phyloP scores from a whole-genome alignment of 2,329 filamentous ascomycete species.

The Sphaerulina musiva region DNA sequence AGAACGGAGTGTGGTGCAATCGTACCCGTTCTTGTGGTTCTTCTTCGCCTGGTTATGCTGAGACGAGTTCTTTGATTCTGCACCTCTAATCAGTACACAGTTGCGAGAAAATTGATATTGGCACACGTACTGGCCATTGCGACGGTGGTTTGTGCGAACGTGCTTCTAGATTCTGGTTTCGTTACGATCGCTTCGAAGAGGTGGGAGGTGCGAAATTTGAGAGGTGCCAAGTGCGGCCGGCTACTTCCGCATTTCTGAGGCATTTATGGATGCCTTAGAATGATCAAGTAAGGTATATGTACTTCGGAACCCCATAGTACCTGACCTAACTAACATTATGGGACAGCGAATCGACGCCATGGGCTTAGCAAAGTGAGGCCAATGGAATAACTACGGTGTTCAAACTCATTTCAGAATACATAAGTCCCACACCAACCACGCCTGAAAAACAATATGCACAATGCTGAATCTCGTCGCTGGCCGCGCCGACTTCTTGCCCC shows the following conservation, averaged over 20 bases:
- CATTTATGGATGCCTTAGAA: not conserved
- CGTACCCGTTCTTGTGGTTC: slow-evolving; percentile 98
- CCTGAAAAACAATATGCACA: slow-evolving; percentile 22
- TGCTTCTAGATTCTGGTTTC: slow-evolving; percentile 12
- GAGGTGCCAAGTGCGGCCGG: slow-evolving; percentile 5
- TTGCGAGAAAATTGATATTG: not conserved
- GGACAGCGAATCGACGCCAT: not conserved
- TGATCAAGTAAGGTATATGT: not conserved
- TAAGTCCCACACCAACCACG: slow-evolving; percentile 20
- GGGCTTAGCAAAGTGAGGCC: not conserved
- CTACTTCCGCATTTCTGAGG: not conserved
- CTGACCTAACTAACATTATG: not conserved
- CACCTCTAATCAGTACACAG: slow-evolving; percentile 18
- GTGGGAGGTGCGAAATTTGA: not conserved
- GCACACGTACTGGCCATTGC: slow-evolving; percentile 63
- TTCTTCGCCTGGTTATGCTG: slow-evolving; percentile 98
- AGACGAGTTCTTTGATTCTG: slow-evolving; percentile 99
- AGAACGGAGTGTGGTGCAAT: slow-evolving; percentile 23
- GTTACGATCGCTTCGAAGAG: not conserved
- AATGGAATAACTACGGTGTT: slow-evolving; percentile 9
- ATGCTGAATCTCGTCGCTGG: slow-evolving; percentile 20
- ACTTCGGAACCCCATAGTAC: not conserved
- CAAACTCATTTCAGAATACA: slow-evolving; percentile 21
- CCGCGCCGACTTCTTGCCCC: slow-evolving; percentile 11
- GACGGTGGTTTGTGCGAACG: slow-evolving; percentile 30